phyloP scores from a whole-genome alignment of 495 filamentous ascomycete genomes.

The Podospora bellae-mahoneyi region DNA sequence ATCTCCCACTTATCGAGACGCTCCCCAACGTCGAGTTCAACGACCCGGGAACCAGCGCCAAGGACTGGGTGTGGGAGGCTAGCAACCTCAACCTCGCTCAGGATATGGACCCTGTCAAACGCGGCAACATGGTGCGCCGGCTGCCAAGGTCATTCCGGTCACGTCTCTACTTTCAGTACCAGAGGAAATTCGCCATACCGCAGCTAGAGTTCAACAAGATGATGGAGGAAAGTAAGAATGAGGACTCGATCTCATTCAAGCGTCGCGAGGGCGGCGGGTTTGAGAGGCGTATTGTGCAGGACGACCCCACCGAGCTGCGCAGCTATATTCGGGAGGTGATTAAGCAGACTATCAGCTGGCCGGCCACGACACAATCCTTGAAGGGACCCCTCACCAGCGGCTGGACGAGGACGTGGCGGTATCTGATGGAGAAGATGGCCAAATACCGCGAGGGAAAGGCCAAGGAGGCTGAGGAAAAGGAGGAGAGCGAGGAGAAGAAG shows the following conservation, averaged over 20 bases:
- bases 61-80: constrained; percentile 62
- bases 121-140: constrained; percentile 93
- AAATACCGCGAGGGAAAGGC: constrained; percentile 57
- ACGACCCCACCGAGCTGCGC: constrained; percentile 60
- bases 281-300: constrained; percentile 74
- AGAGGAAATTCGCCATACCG: constrained; percentile 83
- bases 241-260: constrained; percentile 64
- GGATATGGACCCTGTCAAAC: constrained; percentile 85
- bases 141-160: constrained; percentile 83
- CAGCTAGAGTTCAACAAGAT: constrained; percentile 79
- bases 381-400: constrained; percentile 81
- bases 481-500: constrained; percentile 12
- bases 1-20: constrained; percentile 80
- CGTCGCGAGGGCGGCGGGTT: constrained; percentile 77
- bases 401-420: constrained; percentile 61
- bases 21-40: constrained; percentile 83
- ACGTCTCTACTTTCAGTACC: constrained; percentile 90
- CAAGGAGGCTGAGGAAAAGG: constrained; percentile 16
- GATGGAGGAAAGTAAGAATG: constrained; percentile 69
- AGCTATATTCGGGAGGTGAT: constrained; percentile 69
- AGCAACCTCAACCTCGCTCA: constrained; percentile 59
- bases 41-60: constrained; percentile 59
- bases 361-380: constrained; percentile 75
- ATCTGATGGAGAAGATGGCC: constrained; percentile 76
- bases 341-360: constrained; percentile 84